Conservation (phyloP, 1,139 yeast species). For the Candida gigantensis region DNA sequence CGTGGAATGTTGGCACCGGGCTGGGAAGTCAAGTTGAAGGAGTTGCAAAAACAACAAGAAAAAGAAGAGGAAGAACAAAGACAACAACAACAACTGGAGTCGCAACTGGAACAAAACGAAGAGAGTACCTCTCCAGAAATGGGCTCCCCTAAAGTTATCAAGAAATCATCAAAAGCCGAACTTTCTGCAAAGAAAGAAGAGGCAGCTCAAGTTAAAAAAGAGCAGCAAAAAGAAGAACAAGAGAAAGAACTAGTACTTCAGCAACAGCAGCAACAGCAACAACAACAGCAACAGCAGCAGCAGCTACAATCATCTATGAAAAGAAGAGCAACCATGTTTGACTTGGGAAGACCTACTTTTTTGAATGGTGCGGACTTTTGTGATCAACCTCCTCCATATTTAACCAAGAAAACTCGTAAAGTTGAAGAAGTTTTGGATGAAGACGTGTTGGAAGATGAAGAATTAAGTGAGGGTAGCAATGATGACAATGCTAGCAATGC, state of each 20-base stretch:
- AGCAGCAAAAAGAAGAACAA: not conserved
- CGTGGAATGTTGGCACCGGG: conserved; percentile 74
- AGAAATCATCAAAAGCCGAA: not conserved
- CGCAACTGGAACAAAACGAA: conserved; percentile 1
- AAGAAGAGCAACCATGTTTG: conserved; percentile 52
- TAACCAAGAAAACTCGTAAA: not conserved
- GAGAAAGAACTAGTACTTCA: not conserved
- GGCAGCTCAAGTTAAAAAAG: conserved; percentile 3
- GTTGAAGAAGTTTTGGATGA: conserved; percentile 22
- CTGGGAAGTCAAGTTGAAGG: conserved; percentile 59
- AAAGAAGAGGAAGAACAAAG: conserved; percentile 10
- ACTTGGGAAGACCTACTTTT: conserved; percentile 50
- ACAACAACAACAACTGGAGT: conserved; percentile 8
- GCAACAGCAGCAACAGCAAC: conserved; percentile 1
- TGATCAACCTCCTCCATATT: conserved; percentile 42
- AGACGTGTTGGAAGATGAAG: conserved; percentile 43
- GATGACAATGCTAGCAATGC: not conserved
- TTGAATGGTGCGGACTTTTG: conserved; percentile 49
- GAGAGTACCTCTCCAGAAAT: not conserved
- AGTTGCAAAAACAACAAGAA: conserved; percentile 25
- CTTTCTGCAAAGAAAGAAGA: conserved; percentile 1
- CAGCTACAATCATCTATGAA: conserved; percentile 30
- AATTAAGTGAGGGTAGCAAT: conserved; percentile 20
- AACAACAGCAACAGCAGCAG: conserved; percentile 6
- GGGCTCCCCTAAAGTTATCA: not conserved